These are phyloP conservation scores for Phialophora expanda DNA, from an alignment of 2,329 filamentous ascomycete genomes.

Conservation along the genomic window DNA sequence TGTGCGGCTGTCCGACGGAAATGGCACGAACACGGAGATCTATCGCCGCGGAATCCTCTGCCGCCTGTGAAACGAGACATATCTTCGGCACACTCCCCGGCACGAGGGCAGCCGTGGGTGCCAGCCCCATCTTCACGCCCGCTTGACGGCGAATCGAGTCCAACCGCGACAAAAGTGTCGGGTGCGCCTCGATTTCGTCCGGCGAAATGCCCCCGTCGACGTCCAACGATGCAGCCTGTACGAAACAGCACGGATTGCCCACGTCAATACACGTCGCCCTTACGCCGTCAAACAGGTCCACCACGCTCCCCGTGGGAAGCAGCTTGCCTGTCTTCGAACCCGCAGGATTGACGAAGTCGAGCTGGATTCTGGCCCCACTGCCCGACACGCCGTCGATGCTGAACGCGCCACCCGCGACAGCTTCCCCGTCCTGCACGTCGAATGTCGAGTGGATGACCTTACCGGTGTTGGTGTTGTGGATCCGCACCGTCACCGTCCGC, in stretches of 20 bases:
- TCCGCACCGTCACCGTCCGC: slow-evolving; percentile 57
- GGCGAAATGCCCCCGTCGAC: slow-evolving; percentile 57
- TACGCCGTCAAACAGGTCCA: slow-evolving; percentile 55
- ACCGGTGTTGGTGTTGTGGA: slow-evolving; percentile 73
- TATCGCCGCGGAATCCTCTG: slow-evolving; percentile 50
- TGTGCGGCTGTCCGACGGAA: slow-evolving; percentile 63
- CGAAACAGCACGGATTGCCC: slow-evolving; percentile 68
- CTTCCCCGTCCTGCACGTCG: slow-evolving; percentile 47
- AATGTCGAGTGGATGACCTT: slow-evolving; percentile 68
- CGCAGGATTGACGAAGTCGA: slow-evolving; percentile 63
- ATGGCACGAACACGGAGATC: slow-evolving; percentile 54
- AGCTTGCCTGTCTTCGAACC: slow-evolving; percentile 68
- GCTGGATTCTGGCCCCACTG: slow-evolving; percentile 60
- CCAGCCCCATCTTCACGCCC: slow-evolving; percentile 66
- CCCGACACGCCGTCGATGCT: slow-evolving; percentile 69
- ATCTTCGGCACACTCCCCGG: slow-evolving; percentile 55
- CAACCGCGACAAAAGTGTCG: slow-evolving; percentile 53
- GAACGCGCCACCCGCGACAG: slow-evolving; percentile 57
- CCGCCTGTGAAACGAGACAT: slow-evolving; percentile 67
- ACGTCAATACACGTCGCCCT: slow-evolving; percentile 66
- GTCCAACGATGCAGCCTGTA: slow-evolving; percentile 60
- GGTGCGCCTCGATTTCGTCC: slow-evolving; percentile 57
- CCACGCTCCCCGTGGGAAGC: slow-evolving; percentile 63
- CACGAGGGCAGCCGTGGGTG: slow-evolving; percentile 42
- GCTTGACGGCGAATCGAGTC: slow-evolving; percentile 64